Conservation (phyloP, 1,284 basidiomycete species). For the Tilletia walkeri region DNA sequence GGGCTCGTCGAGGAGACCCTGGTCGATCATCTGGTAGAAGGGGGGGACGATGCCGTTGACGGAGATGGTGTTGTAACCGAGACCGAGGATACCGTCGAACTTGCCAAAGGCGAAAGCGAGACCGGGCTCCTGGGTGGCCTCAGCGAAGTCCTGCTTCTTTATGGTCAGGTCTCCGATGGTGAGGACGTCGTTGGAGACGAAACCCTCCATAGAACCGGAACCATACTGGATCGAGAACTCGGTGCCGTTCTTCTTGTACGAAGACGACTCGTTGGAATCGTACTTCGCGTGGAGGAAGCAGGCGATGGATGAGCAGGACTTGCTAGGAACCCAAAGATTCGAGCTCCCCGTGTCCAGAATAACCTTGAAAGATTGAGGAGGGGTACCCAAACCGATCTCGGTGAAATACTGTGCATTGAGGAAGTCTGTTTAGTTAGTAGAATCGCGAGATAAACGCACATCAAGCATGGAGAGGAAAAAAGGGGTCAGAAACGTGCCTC, state of each 20-base stretch:
- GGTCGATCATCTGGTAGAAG: constrained; percentile 89
- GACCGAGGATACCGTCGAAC: constrained; percentile 91
- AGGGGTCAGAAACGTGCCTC: neutral
- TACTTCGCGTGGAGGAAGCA: constrained; percentile 98
- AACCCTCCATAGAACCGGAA: constrained; percentile 94
- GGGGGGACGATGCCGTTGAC: constrained; percentile 92
- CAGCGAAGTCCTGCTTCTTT: constrained; percentile 83
- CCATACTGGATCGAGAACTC: constrained; percentile 93
- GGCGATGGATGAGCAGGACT: constrained; percentile 86
- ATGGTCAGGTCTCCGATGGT: constrained; percentile 81
- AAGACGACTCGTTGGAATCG: constrained; percentile 69
- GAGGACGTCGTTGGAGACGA: constrained; percentile 81
- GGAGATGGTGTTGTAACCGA: constrained; percentile 92
- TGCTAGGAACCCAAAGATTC: constrained; percentile 91
- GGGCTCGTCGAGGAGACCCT: constrained; percentile 76
- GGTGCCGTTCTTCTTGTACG: constrained; percentile 88
- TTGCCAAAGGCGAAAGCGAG: constrained; percentile 88
- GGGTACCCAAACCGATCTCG: constrained; percentile 78
- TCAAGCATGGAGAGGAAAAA: neutral
- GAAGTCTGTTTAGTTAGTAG: neutral
- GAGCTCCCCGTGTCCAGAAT: constrained; percentile 84
- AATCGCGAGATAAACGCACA: no score
- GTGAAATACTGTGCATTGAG: constrained; percentile 74
- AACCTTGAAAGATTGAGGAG: constrained; percentile 74
- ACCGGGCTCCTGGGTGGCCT: constrained; percentile 94